phyloP scores from a whole-genome alignment of 2,329 filamentous ascomycete genomes.

The Alternaria sp. region DNA sequence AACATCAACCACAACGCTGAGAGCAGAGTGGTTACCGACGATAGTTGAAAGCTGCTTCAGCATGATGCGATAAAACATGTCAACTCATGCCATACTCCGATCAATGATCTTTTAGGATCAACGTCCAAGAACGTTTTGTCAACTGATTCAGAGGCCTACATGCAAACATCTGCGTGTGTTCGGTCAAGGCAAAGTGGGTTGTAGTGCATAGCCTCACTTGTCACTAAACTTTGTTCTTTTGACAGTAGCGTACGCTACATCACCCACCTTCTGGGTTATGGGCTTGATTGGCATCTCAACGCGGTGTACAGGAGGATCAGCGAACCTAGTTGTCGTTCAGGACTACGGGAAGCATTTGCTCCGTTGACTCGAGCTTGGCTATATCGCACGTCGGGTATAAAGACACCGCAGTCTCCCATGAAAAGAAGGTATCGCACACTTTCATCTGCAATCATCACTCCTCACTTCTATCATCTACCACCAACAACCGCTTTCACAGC shows the following conservation, averaged over 20 bases:
- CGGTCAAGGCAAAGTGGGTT: not conserved
- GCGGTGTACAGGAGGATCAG: constrained; percentile 1
- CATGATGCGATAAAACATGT: not conserved
- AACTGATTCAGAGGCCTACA: not conserved
- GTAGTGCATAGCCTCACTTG: not conserved
- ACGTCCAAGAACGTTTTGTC: not conserved
- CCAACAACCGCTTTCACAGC: not conserved
- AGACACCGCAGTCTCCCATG: not conserved
- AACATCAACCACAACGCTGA: not conserved
- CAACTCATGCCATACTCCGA: not conserved
- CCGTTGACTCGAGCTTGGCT: not conserved
- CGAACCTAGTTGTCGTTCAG: not conserved
- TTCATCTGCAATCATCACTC: constrained; percentile 6
- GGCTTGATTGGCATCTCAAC: constrained; percentile 1
- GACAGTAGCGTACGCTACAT: not conserved
- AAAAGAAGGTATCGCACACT: constrained; percentile 5
- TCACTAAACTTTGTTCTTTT: not conserved
- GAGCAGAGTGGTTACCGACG: not conserved
- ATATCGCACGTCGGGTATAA: constrained; percentile 1
- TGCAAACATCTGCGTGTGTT: not conserved
- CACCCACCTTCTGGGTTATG: not conserved
- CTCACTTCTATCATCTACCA: not conserved
- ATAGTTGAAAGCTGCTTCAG: not conserved
- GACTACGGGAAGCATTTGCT: not conserved
- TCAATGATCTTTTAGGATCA: not conserved